phyloP scores from a whole-genome alignment of 345 rosid genomes.

The Syzygium grande region DNA sequence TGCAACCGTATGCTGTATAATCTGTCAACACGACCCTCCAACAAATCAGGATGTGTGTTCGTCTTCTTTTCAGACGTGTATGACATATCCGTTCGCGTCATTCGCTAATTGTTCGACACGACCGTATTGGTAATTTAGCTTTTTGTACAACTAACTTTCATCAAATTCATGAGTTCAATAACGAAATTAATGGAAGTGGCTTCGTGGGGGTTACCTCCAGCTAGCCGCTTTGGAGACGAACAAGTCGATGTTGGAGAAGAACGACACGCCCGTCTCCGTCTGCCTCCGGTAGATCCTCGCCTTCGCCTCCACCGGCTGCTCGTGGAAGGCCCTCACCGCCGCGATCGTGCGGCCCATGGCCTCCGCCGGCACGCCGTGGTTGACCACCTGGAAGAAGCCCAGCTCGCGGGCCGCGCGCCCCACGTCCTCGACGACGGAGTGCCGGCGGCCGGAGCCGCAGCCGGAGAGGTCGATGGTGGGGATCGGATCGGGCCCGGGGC shows the following conservation, averaged over 20 bases:
- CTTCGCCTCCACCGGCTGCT: constrained; percentile 30
- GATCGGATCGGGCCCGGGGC: not conserved
- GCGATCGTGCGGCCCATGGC: constrained; percentile 17
- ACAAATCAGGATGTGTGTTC: not conserved
- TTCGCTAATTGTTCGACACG: not conserved
- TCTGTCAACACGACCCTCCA: not conserved
- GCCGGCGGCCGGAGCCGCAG: constrained; percentile 11
- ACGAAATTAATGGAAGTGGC: not conserved
- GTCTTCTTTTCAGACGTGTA: not conserved
- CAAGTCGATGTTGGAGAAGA: constrained; percentile 37
- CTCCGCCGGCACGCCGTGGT: constrained; percentile 35
- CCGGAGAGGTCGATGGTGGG: constrained; percentile 37
- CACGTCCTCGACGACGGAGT: constrained; percentile 15
- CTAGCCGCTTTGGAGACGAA: constrained; percentile 47
- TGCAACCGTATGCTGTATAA: not conserved
- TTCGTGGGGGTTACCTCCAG: constrained; percentile 30
- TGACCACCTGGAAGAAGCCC: constrained; percentile 45
- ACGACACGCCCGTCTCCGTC: constrained; percentile 8
- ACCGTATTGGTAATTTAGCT: not conserved
- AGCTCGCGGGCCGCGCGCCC: constrained; percentile 10
- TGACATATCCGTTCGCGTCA: not conserved
- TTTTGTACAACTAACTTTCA: not conserved
- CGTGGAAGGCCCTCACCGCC: constrained; percentile 12
- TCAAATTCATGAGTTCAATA: not conserved
- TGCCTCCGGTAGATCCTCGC: constrained; percentile 16